Conservation (phyloP, 164 flowering plant genomes). For the Chloranthus sessilifolius region DNA sequence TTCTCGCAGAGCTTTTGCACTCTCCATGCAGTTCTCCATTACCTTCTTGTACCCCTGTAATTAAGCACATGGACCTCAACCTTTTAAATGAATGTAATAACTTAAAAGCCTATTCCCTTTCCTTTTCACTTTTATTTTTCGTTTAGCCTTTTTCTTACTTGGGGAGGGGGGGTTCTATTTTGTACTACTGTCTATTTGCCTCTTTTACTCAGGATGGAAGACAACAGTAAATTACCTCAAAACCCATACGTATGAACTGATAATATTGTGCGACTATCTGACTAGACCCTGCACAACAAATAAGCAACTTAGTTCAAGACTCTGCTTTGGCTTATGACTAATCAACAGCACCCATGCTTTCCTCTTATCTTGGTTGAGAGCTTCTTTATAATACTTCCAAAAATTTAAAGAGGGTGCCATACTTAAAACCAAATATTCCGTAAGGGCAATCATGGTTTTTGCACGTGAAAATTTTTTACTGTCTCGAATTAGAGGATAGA, state of each 20-base stretch:
- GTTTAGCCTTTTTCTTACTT: no score
- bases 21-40: conserved; percentile 26
- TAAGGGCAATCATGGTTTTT: no score
- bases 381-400: no score
- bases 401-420: no score
- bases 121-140: no score
- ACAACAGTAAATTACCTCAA: conserved; percentile 9
- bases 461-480: background rate
- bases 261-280: conserved; percentile 23
- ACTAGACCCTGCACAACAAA: conserved; percentile 15
- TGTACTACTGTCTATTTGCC: background rate
- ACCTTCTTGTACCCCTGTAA: conserved; percentile 20
- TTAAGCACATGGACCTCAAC: background rate
- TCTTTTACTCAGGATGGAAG: background rate
- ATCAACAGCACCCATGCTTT: no score
- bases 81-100: background rate
- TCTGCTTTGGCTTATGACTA: no score
- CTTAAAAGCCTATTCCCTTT: no score
- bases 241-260: conserved; percentile 20
- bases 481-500: background rate
- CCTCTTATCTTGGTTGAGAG: no score
- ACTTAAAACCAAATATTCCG: no score
- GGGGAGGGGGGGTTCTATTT: background rate
- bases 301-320: background rate
- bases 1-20: conserved; percentile 11